A percentile compares a stretch with the other conserved stretches of the same genome.
Conservation (phyloP, 176 grass and related monocot species). For the Bromus sterilis region DNA sequence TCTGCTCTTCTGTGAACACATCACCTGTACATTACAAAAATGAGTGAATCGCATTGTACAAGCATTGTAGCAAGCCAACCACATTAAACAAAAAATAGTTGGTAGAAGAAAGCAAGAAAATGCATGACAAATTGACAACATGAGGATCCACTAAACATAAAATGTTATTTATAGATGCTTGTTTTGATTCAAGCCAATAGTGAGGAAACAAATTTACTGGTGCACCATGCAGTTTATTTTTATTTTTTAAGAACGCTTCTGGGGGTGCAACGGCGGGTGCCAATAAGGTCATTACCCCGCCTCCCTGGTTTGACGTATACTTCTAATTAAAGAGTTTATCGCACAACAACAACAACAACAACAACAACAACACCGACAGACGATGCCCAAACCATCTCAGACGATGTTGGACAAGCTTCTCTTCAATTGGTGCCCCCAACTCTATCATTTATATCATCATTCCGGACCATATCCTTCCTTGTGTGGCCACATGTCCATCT, state of each 20-base stretch:
- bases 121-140: not conserved
- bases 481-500: too few relatives aligned
- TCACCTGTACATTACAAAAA: constrained; percentile 43
- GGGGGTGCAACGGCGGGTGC: not conserved
- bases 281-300: not conserved
- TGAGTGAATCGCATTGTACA: not conserved
- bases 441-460: too few relatives aligned
- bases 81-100: not conserved
- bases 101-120: not conserved
- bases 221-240: not conserved
- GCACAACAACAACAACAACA: too few relatives aligned
- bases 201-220: not conserved
- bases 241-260: not conserved
- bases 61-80: not conserved
- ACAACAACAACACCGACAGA: too few relatives aligned
- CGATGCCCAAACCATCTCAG: too few relatives aligned
- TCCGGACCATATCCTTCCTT: too few relatives aligned
- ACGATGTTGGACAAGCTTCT: too few relatives aligned
- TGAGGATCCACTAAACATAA: not conserved
- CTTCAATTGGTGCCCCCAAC: too few relatives aligned
- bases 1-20: constrained; percentile 87
- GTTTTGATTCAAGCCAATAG: not conserved
- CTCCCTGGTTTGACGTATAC: not conserved
- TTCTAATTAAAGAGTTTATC: not conserved
- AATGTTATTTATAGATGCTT: not conserved